A percentile compares a stretch with the other conserved stretches of the same genome.
Evolutionary conservation across 345 rosid genomes (phyloP).

Genomic region (Physaria fendleri): DNA sequence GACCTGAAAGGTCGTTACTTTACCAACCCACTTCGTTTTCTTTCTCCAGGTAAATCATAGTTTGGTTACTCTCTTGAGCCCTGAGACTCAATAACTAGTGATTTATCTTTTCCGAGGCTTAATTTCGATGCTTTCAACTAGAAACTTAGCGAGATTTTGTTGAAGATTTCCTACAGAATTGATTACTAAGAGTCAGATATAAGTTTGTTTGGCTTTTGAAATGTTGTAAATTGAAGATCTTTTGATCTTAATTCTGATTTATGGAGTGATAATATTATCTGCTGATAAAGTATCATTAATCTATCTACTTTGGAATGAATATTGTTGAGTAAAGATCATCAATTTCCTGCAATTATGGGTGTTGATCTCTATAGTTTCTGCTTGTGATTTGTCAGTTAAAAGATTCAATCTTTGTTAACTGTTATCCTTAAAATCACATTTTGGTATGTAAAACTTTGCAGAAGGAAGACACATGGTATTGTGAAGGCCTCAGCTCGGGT

Average conservation of each 20-base stretch:
- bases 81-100: background rate
- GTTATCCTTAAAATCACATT: background rate
- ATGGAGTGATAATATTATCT: no score
- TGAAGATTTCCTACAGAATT: background rate
- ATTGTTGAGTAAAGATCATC: background rate
- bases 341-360: background rate
- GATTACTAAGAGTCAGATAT: background rate
- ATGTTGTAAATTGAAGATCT: background rate
- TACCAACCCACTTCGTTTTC: constrained; percentile 22
- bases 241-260: no score
- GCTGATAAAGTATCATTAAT: no score
- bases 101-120: background rate
- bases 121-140: no score
- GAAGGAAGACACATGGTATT: constrained; percentile 46
- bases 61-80: background rate
- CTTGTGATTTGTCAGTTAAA: background rate
- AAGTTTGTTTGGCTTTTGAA: background rate
- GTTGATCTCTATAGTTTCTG: background rate
- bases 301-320: no score
- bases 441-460: constrained; percentile 12
- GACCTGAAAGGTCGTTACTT: constrained; percentile 27
- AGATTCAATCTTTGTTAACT: background rate
- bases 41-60: constrained; percentile 13
- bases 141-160: no score
- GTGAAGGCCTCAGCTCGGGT: constrained; percentile 87